Conservation (phyloP, 352 stramenopile species). For the Pythium sp. region DNA sequence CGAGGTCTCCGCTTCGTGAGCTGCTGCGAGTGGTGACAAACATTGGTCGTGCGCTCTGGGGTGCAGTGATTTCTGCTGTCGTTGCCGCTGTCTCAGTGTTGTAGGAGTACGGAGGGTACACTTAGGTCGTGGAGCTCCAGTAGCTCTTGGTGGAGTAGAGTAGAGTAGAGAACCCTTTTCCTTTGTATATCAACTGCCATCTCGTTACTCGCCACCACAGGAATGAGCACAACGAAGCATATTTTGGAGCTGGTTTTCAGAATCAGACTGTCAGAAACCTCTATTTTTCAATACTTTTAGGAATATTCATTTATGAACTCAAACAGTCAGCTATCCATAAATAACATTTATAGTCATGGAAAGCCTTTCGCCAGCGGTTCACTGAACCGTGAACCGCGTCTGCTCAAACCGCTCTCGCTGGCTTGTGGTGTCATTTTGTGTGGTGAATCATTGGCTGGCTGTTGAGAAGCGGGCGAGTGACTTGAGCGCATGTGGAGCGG, state of each 20-base stretch:
- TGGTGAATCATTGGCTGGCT: constrained; percentile 30
- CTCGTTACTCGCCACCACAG: too few species aligned
- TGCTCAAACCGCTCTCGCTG: background rate
- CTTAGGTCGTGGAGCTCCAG: too few species aligned
- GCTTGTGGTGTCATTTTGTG: background rate
- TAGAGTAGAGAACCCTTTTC: too few species aligned
- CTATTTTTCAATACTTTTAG: too few species aligned
- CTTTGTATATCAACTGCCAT: too few species aligned
- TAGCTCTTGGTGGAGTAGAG: too few species aligned
- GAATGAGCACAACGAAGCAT: too few species aligned
- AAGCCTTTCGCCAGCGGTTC: background rate
- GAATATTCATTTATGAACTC: too few species aligned
- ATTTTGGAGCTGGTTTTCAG: too few species aligned
- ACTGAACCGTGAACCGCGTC: background rate
- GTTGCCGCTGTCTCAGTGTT: too few species aligned
- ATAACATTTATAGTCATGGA: background rate
- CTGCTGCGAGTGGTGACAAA: background rate
- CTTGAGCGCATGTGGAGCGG: constrained; percentile 1
- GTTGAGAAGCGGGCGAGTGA: background rate
- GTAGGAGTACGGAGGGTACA: too few species aligned
- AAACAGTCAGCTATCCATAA: background rate
- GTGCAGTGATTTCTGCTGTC: background rate
- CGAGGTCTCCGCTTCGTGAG: background rate
- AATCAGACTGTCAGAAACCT: too few species aligned
- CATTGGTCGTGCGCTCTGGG: background rate